Base-by-base conservation (phyloP, 148 eudicot genomes). In the Nyssa sinensis region DNA sequence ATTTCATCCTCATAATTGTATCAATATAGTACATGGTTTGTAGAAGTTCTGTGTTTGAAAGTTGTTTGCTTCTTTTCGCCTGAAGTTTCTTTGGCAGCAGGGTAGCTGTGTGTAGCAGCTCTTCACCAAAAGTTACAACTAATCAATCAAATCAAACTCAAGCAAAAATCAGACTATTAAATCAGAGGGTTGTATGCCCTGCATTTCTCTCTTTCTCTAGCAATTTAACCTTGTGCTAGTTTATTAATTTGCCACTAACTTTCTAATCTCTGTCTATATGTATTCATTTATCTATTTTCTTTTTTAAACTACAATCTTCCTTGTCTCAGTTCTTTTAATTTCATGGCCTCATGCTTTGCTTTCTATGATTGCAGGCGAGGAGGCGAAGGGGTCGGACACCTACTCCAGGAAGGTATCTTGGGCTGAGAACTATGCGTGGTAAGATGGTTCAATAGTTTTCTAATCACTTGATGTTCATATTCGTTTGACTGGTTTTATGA, bases 171-270 rank as follows among this genome's bases (percentile, higher is more conserved):
- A 84, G 92, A 88, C 87, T 81, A 37, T 79, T 78, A 75, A n/a
- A 65, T 74, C 90, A 84, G 86, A 87, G 94, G 97, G 97, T 94
- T 92, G 99, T 93, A 92, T 89, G 91, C 91, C 97, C 98, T 87
- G 84, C 91, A 89, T 86, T 90, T 86, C 90, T 92, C 86, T 77
- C 77, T 75, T 77, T 78, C 77, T 66, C 64, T 77, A 59, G 67
- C 70, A 60, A 31, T 81, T 86, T 28, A 65, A 64, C 49, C 73
- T 84, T 47, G 14, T 47, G 14, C 14, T 47, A 10, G 14, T 47
- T 8, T 14, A 10, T 10, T 47, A 10, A 47, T 47, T 3, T 10
- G 2, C 14, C 7, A 7, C 19, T 47, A 14, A 47, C 11, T 47
- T 37, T 9, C 44, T 37, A 37, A 37, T 37, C 5, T 37, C 5